Percentiles rank a stretch among this genome's conserved stretches.
These are phyloP conservation scores for Papilionanthe hybrid DNA, from an alignment of 116 monocot species.

Conservation along the genomic window DNA sequence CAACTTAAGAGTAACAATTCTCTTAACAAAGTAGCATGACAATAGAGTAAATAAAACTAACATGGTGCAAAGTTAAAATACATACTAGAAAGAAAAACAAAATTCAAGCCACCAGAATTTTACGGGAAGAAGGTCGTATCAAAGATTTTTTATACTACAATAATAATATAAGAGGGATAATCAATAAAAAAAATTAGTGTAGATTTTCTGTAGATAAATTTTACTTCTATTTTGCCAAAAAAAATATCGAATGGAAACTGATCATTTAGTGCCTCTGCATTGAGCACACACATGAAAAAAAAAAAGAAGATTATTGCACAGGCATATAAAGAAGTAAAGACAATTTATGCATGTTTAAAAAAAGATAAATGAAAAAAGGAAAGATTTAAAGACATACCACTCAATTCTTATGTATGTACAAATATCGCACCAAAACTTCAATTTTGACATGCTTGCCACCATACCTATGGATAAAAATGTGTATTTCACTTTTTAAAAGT, in stretches of 20 bases:
- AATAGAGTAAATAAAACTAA: not conserved
- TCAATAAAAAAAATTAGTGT: not conserved
- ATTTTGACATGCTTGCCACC: too few species aligned
- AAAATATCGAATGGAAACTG: not conserved
- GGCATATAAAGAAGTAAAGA: not conserved
- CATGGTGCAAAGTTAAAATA: not conserved
- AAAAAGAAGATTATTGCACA: too few species aligned
- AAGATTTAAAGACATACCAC: too few species aligned
- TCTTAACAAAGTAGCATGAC: not conserved
- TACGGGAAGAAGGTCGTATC: not conserved
- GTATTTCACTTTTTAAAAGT: too few species aligned
- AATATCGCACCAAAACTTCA: too few species aligned
- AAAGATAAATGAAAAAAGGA: too few species aligned
- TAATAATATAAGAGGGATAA: not conserved
- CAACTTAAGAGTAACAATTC: not conserved
- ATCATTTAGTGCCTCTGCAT: not conserved
- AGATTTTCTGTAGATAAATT: not conserved
- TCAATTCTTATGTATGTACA: too few species aligned
- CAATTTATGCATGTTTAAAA: not conserved
- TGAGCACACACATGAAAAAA: too few species aligned
- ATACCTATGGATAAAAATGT: too few species aligned
- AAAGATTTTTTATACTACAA: not conserved
- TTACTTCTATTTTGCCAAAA: not conserved
- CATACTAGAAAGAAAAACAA: not conserved
- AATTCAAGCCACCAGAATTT: not conserved